Evolutionary conservation across 768 basidiomycete species (phyloP).

Genomic region (Podaxis rugospora): DNA sequence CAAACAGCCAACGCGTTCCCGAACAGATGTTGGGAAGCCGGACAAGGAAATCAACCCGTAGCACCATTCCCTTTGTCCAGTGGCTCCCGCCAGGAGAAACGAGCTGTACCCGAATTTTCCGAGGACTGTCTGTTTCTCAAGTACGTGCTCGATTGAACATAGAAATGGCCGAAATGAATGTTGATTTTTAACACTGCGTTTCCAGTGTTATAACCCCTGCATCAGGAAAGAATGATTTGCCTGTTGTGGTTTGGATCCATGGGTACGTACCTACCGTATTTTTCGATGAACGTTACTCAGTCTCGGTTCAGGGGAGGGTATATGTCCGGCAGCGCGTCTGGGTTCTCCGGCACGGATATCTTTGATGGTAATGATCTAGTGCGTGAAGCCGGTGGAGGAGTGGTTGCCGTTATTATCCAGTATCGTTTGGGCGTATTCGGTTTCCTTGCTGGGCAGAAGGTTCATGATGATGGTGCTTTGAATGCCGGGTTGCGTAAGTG

Average conservation of each 20-base stretch:
- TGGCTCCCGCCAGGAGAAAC: background rate
- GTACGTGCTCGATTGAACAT: conserved; percentile 15
- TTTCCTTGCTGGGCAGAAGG: conserved; percentile 38
- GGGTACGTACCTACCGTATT: conserved; percentile 20
- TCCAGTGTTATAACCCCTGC: conserved; percentile 33
- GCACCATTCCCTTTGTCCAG: background rate
- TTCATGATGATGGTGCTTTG: conserved; percentile 37
- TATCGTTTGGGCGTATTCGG: conserved; percentile 43
- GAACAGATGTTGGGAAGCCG: background rate
- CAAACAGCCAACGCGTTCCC: conserved; percentile 2
- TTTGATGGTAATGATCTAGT: conserved; percentile 33
- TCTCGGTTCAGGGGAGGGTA: conserved; percentile 26
- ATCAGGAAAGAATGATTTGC: conserved; percentile 22
- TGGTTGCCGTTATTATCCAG: conserved; percentile 35
- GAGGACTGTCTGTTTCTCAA: conserved; percentile 40
- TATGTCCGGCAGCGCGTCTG: conserved; percentile 21
- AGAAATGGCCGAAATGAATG: background rate
- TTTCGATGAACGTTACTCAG: background rate
- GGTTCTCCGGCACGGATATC: background rate
- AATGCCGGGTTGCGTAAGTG: conserved; percentile 47
- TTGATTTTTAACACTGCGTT: background rate
- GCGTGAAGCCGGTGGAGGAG: conserved; percentile 27
- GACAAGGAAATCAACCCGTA: background rate
- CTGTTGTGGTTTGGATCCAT: conserved; percentile 41
- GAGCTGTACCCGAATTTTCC: conserved; percentile 10